These are phyloP conservation scores for Hymenoscyphus occultus DNA, from an alignment of 2,329 filamentous ascomycete genomes.

Conservation along the genomic window DNA sequence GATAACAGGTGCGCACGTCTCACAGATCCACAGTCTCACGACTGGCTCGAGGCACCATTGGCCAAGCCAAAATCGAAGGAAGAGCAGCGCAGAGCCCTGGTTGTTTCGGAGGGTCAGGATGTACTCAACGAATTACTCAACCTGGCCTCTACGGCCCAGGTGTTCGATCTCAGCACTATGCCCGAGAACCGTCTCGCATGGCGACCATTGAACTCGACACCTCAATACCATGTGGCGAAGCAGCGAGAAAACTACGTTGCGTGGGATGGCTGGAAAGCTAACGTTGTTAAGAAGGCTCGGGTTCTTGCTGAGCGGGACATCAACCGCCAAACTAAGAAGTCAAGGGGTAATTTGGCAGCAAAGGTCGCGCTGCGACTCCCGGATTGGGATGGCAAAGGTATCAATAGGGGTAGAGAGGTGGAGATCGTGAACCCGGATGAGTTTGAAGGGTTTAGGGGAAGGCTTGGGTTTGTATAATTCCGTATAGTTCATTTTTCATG, in stretches of 20 bases:
- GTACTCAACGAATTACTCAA: conserved; percentile 63
- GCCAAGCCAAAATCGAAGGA: conserved; percentile 40
- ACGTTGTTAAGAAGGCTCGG: conserved; percentile 52
- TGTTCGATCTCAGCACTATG: conserved; percentile 58
- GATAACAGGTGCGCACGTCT: conserved; percentile 63
- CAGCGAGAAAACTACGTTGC: conserved; percentile 63
- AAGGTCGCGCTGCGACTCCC: conserved; percentile 31
- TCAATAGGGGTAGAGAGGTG: conserved; percentile 27
- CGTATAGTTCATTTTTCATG: background rate
- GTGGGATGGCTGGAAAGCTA: conserved; percentile 57
- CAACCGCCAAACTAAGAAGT: conserved; percentile 23
- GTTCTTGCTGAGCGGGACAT: conserved; percentile 37
- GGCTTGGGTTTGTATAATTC: conserved; percentile 35
- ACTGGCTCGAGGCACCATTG: conserved; percentile 65
- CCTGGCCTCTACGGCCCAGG: conserved; percentile 52
- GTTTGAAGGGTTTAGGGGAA: conserved; percentile 33
- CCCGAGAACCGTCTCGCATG: conserved; percentile 62
- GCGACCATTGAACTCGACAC: conserved; percentile 61
- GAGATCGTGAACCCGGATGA: conserved; percentile 34
- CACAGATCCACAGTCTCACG: conserved; percentile 52
- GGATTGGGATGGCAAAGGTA: conserved; percentile 29
- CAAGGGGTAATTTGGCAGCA: conserved; percentile 26
- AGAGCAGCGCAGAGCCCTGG: conserved; percentile 49
- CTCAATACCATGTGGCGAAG: conserved; percentile 63
- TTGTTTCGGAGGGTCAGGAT: conserved; percentile 61